Evolutionary conservation across 225 moss, liverwort and hornwort species (phyloP).

Genomic region (Sphagnum contortum): DNA sequence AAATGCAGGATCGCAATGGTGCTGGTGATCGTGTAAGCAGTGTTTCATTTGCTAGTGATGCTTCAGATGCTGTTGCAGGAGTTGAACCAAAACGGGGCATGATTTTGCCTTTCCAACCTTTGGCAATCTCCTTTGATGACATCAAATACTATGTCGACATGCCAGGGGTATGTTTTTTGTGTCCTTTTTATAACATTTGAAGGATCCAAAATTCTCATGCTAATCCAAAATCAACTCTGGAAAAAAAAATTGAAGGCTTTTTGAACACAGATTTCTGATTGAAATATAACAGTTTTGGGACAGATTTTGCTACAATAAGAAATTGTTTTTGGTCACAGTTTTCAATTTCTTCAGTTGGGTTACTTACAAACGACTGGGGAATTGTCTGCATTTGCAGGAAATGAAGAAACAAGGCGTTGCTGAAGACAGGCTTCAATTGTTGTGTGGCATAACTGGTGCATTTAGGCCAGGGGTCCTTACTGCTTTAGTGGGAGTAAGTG

Average conservation of each 20-base stretch:
- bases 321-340: too few species aligned
- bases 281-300: too few species aligned
- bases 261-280: too few species aligned
- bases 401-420: conserved; percentile 71
- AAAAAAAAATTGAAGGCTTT: not conserved
- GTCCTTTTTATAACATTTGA: too few species aligned
- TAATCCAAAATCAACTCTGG: too few species aligned
- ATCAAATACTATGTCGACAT: conserved; percentile 69
- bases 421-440: conserved; percentile 46
- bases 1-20: not conserved
- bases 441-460: conserved; percentile 41
- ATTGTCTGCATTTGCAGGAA: conserved; percentile 10
- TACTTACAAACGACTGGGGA: not conserved
- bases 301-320: too few species aligned
- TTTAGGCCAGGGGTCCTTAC: conserved; percentile 50
- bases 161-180: conserved; percentile 15
- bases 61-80: not conserved
- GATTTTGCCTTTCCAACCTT: conserved; percentile 73
- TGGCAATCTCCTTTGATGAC: conserved; percentile 65
- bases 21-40: not conserved
- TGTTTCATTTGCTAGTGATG: not conserved
- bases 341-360: too few species aligned
- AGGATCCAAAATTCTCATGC: too few species aligned
- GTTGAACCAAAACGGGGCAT: conserved; percentile 41
- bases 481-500: conserved; percentile 76